Base-by-base conservation (phyloP, 2,329 filamentous ascomycete genomes). In the Colletotrichum sp. region DNA sequence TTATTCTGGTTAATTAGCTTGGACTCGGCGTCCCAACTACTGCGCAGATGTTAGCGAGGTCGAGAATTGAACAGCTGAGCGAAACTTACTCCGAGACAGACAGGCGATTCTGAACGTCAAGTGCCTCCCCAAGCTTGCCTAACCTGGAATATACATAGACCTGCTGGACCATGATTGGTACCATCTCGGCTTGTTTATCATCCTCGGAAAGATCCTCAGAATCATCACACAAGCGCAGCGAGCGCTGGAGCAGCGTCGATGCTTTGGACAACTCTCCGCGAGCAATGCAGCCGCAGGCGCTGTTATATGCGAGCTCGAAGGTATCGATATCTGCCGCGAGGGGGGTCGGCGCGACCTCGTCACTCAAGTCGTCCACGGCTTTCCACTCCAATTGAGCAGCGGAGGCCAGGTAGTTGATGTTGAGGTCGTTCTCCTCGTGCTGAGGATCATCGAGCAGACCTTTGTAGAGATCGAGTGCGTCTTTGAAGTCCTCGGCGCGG, bases 231-330 rank as follows among this genome's bases (percentile, higher is more conserved):
- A 96, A 86, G 78, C 93, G 90, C 79, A 90, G 90, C 4, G 95
- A 93, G 70, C 93, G 89, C 84, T 93, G 94, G 75, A 97, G 85
- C 72, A 96, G 87, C 28, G 93, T 86, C 26, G 92, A 89, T 2
- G 92, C 94, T 78, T 92, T 90, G 6, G 85, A 88, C 48, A 94
- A 87, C 79, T 94, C 93, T 9, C 92, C 93, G 63, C 91, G 88
- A 16, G 94, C 93, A 79, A 97, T 92, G 82, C 91, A 92, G 24
- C 89, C 89, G 82, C 94, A 96, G 10, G 94, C 95, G 28, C 92
- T 90, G 83, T 98, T 98, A 85, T 95, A 98, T 13, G 94, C 93
- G 30, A 94, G 93, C 86, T 97, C 95, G 79, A 97, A 97, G 3
- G 93, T 91, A 77, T 96, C 94, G 30, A 94, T 85, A 79, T 94